phyloP scores from a whole-genome alignment of 257 asterid species.

The Lithospermum erythrorhizon region DNA sequence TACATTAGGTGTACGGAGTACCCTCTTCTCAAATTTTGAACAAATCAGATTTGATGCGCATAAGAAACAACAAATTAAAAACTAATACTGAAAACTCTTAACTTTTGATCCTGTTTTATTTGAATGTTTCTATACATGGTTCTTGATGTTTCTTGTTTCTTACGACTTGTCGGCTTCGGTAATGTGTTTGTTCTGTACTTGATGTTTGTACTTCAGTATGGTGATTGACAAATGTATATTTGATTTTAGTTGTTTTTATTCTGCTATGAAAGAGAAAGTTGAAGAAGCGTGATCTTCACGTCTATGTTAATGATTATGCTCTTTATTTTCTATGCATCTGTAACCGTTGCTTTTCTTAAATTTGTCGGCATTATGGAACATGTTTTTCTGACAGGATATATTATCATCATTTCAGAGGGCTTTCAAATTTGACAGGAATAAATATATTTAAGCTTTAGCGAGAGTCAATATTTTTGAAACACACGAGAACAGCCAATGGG shows the following conservation, averaged over 20 bases:
- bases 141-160: conserved; percentile 5
- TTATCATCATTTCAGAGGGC: conserved; percentile 19
- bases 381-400: conserved; percentile 14
- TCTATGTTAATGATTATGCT: background rate
- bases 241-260: too few relatives aligned
- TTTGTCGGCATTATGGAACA: conserved; percentile 10
- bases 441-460: conserved; percentile 11
- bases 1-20: too few relatives aligned
- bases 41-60: too few relatives aligned
- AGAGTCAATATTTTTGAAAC: conserved; percentile 11
- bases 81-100: background rate
- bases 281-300: background rate
- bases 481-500: conserved; percentile 43
- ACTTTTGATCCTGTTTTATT: conserved; percentile 3
- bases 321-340: conserved; percentile 4
- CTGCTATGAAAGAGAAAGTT: too few relatives aligned
- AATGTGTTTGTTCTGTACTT: background rate
- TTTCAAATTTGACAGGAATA: conserved; percentile 13
- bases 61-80: background rate
- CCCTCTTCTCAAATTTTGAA: too few relatives aligned
- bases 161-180: background rate
- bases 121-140: conserved; percentile 2
- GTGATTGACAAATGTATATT: too few relatives aligned
- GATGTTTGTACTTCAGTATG: too few relatives aligned
- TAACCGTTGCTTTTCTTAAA: conserved; percentile 8